phyloP scores from a whole-genome alignment of 495 filamentous ascomycete genomes.

The Apiosordaria backusii region DNA sequence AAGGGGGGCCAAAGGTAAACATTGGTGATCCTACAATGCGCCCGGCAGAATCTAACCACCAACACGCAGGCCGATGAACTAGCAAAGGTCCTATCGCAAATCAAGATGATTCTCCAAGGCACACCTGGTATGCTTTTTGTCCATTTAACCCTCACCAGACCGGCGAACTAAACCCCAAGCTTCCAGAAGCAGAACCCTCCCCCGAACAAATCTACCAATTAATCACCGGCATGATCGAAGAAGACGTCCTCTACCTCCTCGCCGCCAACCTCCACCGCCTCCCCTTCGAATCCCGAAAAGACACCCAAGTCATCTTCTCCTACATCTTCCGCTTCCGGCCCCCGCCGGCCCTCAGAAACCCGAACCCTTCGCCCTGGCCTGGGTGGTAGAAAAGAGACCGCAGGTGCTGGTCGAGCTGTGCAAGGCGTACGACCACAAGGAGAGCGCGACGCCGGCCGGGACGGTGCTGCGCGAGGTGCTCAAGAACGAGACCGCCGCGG shows the following conservation, averaged over 20 bases:
- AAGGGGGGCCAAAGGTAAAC: slow-evolving; percentile 49
- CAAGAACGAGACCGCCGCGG: slow-evolving; percentile 84
- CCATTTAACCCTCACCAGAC: neutral
- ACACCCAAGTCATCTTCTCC: slow-evolving; percentile 85
- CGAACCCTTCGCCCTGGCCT: slow-evolving; percentile 77
- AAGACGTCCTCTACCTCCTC: slow-evolving; percentile 81
- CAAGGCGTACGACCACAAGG: slow-evolving; percentile 80
- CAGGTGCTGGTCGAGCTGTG: slow-evolving; percentile 86
- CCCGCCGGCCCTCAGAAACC: slow-evolving; percentile 52
- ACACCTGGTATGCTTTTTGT: slow-evolving; percentile 60
- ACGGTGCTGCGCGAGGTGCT: slow-evolving; percentile 86
- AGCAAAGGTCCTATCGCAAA: slow-evolving; percentile 71
- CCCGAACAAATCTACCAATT: slow-evolving; percentile 83
- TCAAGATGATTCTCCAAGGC: slow-evolving; percentile 80
- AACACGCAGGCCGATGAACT: slow-evolving; percentile 49
- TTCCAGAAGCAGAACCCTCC: slow-evolving; percentile 72
- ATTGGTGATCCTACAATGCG: slow-evolving; percentile 15
- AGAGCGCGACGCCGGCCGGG: slow-evolving; percentile 91
- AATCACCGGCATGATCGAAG: slow-evolving; percentile 73
- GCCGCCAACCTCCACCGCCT: slow-evolving; percentile 74
- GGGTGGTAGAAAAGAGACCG: slow-evolving; percentile 77
- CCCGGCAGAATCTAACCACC: slow-evolving; percentile 3
- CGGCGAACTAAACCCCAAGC: slow-evolving; percentile 1
- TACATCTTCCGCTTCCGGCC: slow-evolving; percentile 80
- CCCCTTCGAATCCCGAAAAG: slow-evolving; percentile 91